These are phyloP conservation scores for Pseudopithomyces maydicus DNA, from an alignment of 2,329 filamentous ascomycete genomes.

Conservation along the genomic window DNA sequence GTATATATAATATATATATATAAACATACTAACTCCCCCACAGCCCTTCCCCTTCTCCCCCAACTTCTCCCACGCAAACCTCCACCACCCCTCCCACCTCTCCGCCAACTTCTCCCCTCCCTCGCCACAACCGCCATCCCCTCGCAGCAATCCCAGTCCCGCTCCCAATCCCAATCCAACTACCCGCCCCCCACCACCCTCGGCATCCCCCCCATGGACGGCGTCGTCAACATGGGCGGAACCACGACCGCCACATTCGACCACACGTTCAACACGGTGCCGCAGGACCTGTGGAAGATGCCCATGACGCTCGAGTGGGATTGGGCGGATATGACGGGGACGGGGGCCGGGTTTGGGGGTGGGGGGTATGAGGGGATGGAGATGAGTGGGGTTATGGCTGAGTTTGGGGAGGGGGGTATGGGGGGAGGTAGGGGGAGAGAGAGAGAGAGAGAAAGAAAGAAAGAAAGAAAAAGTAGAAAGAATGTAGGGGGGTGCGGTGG, in stretches of 20 bases:
- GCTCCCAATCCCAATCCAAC: no score
- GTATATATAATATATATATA: no score
- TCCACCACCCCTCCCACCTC: slow-evolving; percentile 33
- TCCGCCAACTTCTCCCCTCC: slow-evolving; percentile 33
- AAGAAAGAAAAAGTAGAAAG: no score
- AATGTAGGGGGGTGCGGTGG: no score
- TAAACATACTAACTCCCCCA: slow-evolving; percentile 17
- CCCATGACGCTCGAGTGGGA: slow-evolving; percentile 96
- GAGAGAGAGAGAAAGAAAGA: no score
- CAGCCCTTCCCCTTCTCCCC: slow-evolving; percentile 48
- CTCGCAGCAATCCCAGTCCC: slow-evolving; percentile 14
- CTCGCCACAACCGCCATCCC: slow-evolving; percentile 39
- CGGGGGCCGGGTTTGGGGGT: slow-evolving; percentile 37
- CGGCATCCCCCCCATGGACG: slow-evolving; percentile 23
- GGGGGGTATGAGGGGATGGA: slow-evolving; percentile 42
- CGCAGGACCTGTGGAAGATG: slow-evolving; percentile 93
- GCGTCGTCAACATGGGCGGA: slow-evolving; percentile 34
- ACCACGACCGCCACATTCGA: slow-evolving; percentile 64
- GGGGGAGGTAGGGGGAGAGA: no score
- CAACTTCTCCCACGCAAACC: slow-evolving; percentile 45
- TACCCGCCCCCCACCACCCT: background rate
- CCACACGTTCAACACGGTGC: slow-evolving; percentile 75
- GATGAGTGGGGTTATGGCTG: slow-evolving; percentile 46
- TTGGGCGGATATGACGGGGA: slow-evolving; percentile 61
- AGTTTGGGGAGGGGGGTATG: slow-evolving; percentile 20